phyloP scores from a whole-genome alignment of 2,329 filamentous ascomycete species.

The Talaromyces sp. region DNA sequence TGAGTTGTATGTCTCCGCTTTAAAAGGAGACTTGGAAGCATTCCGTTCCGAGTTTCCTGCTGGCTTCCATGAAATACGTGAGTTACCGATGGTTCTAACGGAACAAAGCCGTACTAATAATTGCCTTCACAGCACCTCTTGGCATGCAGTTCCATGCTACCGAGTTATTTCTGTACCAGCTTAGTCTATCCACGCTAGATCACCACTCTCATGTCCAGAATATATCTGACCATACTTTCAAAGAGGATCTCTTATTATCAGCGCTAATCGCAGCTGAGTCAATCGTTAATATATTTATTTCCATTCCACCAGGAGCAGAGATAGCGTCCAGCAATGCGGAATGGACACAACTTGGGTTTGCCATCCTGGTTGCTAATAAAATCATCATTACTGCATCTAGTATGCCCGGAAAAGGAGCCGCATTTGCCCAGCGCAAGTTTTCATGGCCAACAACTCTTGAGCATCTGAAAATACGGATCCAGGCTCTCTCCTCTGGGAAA shows the following conservation, averaged over 20 bases:
- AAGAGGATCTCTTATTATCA: slow-evolving; percentile 10
- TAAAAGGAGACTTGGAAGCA: slow-evolving; percentile 28
- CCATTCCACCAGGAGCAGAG: slow-evolving; percentile 31
- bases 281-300: slow-evolving; percentile 27
- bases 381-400: slow-evolving; percentile 12
- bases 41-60: slow-evolving; percentile 24
- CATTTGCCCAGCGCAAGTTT: not conserved
- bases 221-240: not conserved
- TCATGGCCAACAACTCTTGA: not conserved
- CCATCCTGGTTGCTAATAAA: slow-evolving; percentile 18
- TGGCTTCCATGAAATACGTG: not conserved
- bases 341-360: slow-evolving; percentile 39
- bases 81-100: not conserved
- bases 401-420: not conserved
- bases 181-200: slow-evolving; percentile 27
- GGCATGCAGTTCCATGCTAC: slow-evolving; percentile 36
- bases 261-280: slow-evolving; percentile 21
- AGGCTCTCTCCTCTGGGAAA: not conserved
- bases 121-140: slow-evolving; percentile 30
- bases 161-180: slow-evolving; percentile 37
- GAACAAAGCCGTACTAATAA: slow-evolving; percentile 16
- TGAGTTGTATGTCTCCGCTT: slow-evolving; percentile 25
- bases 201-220: slow-evolving; percentile 3
- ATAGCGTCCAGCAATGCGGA: slow-evolving; percentile 34
- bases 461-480: not conserved